Conservation (phyloP, 2,329 filamentous ascomycete species). For the Penicillium olsonii region DNA sequence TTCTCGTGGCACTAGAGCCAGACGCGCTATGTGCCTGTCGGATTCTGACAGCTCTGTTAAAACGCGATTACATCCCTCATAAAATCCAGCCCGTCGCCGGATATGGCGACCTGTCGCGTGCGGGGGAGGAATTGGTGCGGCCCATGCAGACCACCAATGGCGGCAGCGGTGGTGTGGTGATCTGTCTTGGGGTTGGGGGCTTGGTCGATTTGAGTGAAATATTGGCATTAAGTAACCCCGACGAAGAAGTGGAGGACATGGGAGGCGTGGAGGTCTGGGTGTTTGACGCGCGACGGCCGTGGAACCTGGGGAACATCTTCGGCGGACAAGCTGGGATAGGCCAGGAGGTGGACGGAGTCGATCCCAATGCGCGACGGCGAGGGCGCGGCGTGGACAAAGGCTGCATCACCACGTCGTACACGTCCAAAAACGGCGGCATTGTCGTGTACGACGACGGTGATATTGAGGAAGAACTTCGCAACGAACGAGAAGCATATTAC, state of each 20-base stretch:
- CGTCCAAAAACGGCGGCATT: slow-evolving; percentile 79
- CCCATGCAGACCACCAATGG: slow-evolving; percentile 86
- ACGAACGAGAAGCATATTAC: slow-evolving; percentile 79
- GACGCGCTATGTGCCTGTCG: slow-evolving; percentile 94
- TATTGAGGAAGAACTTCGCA: slow-evolving; percentile 76
- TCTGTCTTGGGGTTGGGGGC: slow-evolving; percentile 90
- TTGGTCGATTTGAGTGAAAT: slow-evolving; percentile 83
- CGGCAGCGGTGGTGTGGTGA: slow-evolving; percentile 82
- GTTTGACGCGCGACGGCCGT: slow-evolving; percentile 85
- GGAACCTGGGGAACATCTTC: slow-evolving; percentile 94
- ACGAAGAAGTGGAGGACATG: slow-evolving; percentile 63
- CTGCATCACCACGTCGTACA: slow-evolving; percentile 70
- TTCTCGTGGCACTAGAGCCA: slow-evolving; percentile 90
- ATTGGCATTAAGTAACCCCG: slow-evolving; percentile 72
- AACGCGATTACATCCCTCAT: slow-evolving; percentile 95
- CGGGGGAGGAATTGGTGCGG: slow-evolving; percentile 74
- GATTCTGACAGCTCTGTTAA: slow-evolving; percentile 88
- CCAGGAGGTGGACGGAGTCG: slow-evolving; percentile 51
- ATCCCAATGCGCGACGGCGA: slow-evolving; percentile 47
- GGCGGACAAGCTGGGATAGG: slow-evolving; percentile 64
- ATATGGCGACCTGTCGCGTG: slow-evolving; percentile 82
- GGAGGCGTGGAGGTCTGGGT: slow-evolving; percentile 95
- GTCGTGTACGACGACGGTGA: slow-evolving; percentile 96
- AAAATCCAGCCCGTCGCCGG: slow-evolving; percentile 95
- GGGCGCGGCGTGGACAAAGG: slow-evolving; percentile 71